These are phyloP conservation scores for Rhynchosporium secalis DNA, from an alignment of 2,329 filamentous ascomycete genomes.

Conservation along the genomic window DNA sequence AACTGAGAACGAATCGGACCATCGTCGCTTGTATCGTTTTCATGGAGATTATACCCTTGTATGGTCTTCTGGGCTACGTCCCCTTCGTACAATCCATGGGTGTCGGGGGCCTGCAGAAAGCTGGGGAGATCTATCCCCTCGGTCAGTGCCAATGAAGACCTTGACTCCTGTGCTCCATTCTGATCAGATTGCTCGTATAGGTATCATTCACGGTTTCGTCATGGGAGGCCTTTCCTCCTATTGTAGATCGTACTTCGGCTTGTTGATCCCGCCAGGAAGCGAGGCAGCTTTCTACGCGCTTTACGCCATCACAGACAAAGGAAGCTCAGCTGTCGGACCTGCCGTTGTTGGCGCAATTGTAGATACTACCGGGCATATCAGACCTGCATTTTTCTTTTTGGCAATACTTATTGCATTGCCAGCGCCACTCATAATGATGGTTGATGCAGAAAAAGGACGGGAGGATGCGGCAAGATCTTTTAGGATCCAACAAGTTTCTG, in stretches of 20 bases:
- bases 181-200: conserved; percentile 1
- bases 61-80: conserved; percentile 85
- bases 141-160: conserved; percentile 48
- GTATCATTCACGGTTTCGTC: conserved; percentile 81
- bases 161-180: background rate
- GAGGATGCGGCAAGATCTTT: conserved; percentile 65
- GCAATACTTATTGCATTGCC: conserved; percentile 78
- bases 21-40: conserved; percentile 84
- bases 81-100: conserved; percentile 74
- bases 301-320: conserved; percentile 97
- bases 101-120: conserved; percentile 79
- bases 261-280: conserved; percentile 87
- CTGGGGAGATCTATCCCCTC: conserved; percentile 95
- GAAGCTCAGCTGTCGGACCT: conserved; percentile 88
- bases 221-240: conserved; percentile 90
- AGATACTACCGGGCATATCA: conserved; percentile 74
- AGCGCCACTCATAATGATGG: conserved; percentile 77
- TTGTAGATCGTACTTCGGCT: conserved; percentile 86
- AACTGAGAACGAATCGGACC: conserved; percentile 76
- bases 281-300: conserved; percentile 95
- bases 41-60: conserved; percentile 90
- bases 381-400: conserved; percentile 88
- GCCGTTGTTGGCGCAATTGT: conserved; percentile 92
- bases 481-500: conserved; percentile 27
- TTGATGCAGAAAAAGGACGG: conserved; percentile 79